Evolutionary conservation across 2,329 filamentous ascomycete species (phyloP), one percentile per base, ranked within the genome.

Genomic region (Cladorrhinum sp.): DNA sequence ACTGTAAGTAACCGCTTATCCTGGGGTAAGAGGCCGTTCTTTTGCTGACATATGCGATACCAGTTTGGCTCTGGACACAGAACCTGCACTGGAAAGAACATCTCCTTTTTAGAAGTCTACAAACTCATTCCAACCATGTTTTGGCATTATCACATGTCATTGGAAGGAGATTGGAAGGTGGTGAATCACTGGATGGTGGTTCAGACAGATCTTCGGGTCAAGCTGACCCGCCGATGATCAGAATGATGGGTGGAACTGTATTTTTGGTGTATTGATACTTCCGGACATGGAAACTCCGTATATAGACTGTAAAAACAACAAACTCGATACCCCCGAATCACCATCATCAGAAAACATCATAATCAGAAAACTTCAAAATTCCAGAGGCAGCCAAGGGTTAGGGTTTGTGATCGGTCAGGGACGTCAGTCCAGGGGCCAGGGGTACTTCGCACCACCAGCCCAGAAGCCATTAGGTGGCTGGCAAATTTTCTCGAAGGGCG

Each of bases 21-120:
- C n/a, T n/a, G n/a, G n/a, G n/a, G n/a, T n/a, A n/a, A n/a, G 18
- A 46, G 39, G 18, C 39, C 6, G 16, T 46, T 49, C 14, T 49
- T 20, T 21, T 49, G 18, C 46, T 49, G 18, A 21, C 55, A 14
- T 23, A 10, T 30, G 33, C 3, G n/a, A 46, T 21, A 9, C n/a
- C 58, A 66, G 57, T 65, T 66, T 56, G 63, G 63, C 4, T 57
- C 57, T 2, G 65, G 65, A 2, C 57, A 48, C 1, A 33, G 65
- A 5, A 62, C 57, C 2, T 66, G 64, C 30, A 20, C 62, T 16
- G 64, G 62, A 4, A 64, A 62, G 48, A 59, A 63, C 20, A 63
- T 66, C 20, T 57, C 62, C 2, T 59, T 55, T n/a, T 42, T 63
- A 23, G 62, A 66, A 51, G 59, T 62, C n/a, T 63, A 63, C 55